Evolutionary conservation across 2,329 filamentous ascomycete species (phyloP).

Genomic region (Triangularia verruculosa): DNA sequence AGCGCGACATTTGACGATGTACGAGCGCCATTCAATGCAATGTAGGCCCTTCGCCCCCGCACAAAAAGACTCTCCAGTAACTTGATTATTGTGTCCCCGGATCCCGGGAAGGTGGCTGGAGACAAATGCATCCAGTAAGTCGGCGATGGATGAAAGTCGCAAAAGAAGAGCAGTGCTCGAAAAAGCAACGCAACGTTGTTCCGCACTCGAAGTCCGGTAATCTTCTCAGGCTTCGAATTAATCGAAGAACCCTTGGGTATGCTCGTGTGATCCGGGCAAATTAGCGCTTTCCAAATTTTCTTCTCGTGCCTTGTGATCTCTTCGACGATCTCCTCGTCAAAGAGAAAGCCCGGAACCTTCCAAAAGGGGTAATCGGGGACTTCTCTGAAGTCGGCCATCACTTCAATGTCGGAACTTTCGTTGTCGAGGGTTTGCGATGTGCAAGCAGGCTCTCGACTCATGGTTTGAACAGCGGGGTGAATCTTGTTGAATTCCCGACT

Average conservation of each 20-base stretch:
- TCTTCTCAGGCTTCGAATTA: slow-evolving; percentile 13
- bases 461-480: not conserved
- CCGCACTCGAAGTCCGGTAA: not conserved
- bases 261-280: not conserved
- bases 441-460: not conserved
- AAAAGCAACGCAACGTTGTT: slow-evolving; percentile 9
- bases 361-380: not conserved
- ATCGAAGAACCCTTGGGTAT: not conserved
- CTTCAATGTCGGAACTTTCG: not conserved
- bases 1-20: not conserved
- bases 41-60: not conserved
- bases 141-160: not conserved
- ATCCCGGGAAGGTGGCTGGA: not conserved
- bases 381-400: not conserved
- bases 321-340: not conserved
- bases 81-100: not conserved
- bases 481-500: not conserved
- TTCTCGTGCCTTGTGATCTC: not conserved
- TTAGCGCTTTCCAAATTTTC: not conserved
- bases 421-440: too few species aligned
- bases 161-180: not conserved
- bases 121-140: not conserved
- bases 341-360: slow-evolving; percentile 11
- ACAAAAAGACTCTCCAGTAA: not conserved
- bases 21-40: not conserved